Evolutionary conservation across 2,329 filamentous ascomycete genomes (phyloP).

Genomic region (Epichloe typhina): DNA sequence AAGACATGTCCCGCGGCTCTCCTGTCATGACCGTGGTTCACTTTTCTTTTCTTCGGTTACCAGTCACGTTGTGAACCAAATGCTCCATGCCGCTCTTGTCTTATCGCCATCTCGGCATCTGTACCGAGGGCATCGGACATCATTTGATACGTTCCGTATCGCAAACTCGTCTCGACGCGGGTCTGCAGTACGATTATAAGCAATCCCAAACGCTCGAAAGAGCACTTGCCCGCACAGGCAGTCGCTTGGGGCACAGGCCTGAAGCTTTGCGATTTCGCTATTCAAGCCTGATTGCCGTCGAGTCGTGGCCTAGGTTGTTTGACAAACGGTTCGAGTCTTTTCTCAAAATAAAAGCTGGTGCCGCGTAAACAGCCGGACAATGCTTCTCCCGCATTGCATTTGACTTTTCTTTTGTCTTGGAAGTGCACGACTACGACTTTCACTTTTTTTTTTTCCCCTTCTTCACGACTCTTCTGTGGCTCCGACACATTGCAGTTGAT

Average conservation of each 20-base stretch:
- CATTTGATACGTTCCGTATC: slow-evolving; percentile 2
- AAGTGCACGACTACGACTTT: too few relatives aligned
- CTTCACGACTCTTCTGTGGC: neutral
- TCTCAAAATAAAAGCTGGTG: too few relatives aligned
- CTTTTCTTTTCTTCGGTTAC: neutral
- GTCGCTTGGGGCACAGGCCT: too few relatives aligned
- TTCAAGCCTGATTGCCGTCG: too few relatives aligned
- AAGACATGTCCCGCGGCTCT: neutral
- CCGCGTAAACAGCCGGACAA: too few relatives aligned
- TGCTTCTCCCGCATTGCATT: neutral
- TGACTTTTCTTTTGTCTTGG: neutral
- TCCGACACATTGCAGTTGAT: neutral
- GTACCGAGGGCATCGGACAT: neutral
- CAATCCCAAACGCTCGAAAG: too few relatives aligned
- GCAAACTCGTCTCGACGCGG: neutral
- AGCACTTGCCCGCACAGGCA: too few relatives aligned
- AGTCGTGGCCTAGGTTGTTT: too few relatives aligned
- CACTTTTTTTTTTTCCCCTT: too few relatives aligned
- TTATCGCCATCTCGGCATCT: neutral
- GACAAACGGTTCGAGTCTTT: too few relatives aligned
- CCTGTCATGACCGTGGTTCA: neutral
- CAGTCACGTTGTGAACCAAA: neutral
- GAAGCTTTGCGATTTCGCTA: too few relatives aligned
- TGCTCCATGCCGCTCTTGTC: neutral
- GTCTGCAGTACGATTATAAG: neutral